These are phyloP conservation scores for Asterophora lycoperdoides DNA, from an alignment of 768 basidiomycete genomes.

Conservation along the genomic window DNA sequence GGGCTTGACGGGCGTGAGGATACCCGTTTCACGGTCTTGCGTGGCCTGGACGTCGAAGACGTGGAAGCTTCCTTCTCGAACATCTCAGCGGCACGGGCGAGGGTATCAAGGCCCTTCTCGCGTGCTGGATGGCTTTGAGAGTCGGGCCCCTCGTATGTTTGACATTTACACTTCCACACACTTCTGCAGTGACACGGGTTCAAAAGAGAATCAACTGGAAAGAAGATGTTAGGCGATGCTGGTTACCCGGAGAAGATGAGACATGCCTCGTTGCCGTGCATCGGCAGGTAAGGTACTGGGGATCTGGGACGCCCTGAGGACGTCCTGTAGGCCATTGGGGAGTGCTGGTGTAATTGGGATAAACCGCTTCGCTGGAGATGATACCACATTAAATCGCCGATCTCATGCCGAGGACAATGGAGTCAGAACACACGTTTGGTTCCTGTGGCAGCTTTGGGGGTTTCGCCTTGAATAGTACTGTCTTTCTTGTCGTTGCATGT, in stretches of 20 bases:
- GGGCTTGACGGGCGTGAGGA: slow-evolving; percentile 29
- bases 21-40: slow-evolving; percentile 18
- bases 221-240: slow-evolving; percentile 8
- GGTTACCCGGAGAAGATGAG: slow-evolving; percentile 4
- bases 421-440: slow-evolving; percentile 35
- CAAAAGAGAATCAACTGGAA: slow-evolving; percentile 52
- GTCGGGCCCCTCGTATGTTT: slow-evolving; percentile 10
- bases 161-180: slow-evolving; percentile 53
- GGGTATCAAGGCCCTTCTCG: slow-evolving; percentile 25
- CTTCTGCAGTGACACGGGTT: slow-evolving; percentile 63
- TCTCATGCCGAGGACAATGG: background rate
- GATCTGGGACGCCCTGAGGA: slow-evolving; percentile 29
- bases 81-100: slow-evolving; percentile 37
- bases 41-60: slow-evolving; percentile 1
- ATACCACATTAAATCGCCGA: slow-evolving; percentile 1
- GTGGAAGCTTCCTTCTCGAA: slow-evolving; percentile 20
- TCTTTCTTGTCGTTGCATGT: slow-evolving; percentile 51
- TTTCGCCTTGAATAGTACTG: slow-evolving; percentile 22
- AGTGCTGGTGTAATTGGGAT: slow-evolving; percentile 68
- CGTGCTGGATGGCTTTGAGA: slow-evolving; percentile 1
- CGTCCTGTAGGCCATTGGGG: slow-evolving; percentile 70
- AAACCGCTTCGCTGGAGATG: slow-evolving; percentile 52
- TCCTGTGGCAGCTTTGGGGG: slow-evolving; percentile 28
- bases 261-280: slow-evolving; percentile 47
- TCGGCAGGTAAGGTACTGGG: slow-evolving; percentile 30